Conservation (phyloP, 2,329 filamentous ascomycete genomes). For the Fusarium miscanthi region DNA sequence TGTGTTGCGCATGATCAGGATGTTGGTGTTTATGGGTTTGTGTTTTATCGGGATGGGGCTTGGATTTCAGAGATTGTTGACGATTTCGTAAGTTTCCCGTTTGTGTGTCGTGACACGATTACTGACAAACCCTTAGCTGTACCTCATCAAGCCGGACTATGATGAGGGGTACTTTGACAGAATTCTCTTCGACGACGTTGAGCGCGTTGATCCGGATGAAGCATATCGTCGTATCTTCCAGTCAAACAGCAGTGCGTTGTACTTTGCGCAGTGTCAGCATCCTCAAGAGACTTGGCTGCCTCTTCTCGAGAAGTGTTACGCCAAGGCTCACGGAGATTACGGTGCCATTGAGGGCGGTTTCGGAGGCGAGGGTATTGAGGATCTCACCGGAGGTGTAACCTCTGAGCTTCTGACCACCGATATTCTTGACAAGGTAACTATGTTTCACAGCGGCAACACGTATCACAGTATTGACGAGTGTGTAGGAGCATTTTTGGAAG, state of each 20-base stretch:
- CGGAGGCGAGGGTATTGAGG: constrained; percentile 67
- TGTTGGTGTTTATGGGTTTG: constrained; percentile 86
- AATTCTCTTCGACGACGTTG: constrained; percentile 55
- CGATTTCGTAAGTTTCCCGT: constrained; percentile 56
- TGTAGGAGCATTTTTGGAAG: constrained; percentile 72
- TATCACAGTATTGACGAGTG: not conserved
- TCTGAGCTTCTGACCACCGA: constrained; percentile 74
- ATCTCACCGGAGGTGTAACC: constrained; percentile 73
- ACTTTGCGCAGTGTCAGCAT: constrained; percentile 80
- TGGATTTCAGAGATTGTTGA: constrained; percentile 72
- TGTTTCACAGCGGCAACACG: constrained; percentile 39
- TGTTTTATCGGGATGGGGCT: constrained; percentile 83
- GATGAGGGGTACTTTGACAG: constrained; percentile 66
- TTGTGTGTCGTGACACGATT: not conserved
- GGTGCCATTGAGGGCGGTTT: constrained; percentile 79
- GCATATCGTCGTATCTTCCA: constrained; percentile 77
- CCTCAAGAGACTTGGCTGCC: constrained; percentile 85
- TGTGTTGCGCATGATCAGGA: constrained; percentile 79
- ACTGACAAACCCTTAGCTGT: constrained; percentile 51
- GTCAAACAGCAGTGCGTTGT: constrained; percentile 78
- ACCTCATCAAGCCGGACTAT: constrained; percentile 68
- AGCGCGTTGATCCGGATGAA: constrained; percentile 64
- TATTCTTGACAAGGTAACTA: constrained; percentile 74
- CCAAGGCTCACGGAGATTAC: constrained; percentile 85
- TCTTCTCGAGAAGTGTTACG: constrained; percentile 82